Conservation (phyloP, 2,329 filamentous ascomycete genomes). For the Fusarium sp. region DNA sequence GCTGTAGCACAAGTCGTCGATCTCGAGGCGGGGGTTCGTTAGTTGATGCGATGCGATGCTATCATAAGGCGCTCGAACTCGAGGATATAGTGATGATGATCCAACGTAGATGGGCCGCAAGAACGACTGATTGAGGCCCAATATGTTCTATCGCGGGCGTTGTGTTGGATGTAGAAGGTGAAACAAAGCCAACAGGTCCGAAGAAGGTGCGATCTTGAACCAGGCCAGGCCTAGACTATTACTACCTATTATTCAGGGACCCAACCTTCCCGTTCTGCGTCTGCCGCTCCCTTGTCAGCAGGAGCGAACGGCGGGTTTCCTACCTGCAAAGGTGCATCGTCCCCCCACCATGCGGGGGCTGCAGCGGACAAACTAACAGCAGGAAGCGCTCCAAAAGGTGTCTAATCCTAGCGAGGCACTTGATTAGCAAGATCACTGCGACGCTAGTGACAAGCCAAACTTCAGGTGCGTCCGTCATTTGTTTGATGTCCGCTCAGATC, state of each 20-base stretch:
- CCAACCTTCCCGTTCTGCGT: conserved; percentile 20
- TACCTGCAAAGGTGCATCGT: conserved; percentile 31
- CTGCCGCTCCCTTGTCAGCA: conserved; percentile 30
- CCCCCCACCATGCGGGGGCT: conserved; percentile 39
- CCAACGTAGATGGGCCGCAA: background rate
- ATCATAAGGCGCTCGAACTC: background rate
- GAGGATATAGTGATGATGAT: background rate
- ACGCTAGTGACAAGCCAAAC: conserved; percentile 20
- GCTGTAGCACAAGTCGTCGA: conserved; percentile 17
- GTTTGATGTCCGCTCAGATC: conserved; percentile 17
- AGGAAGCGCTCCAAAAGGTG: conserved; percentile 20
- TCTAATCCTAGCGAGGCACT: conserved; percentile 36
- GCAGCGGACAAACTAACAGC: conserved; percentile 17
- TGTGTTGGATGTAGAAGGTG: conserved; percentile 29
- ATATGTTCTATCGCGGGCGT: conserved; percentile 7
- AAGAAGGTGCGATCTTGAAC: conserved; percentile 23
- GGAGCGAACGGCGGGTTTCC: conserved; percentile 17
- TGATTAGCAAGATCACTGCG: conserved; percentile 32
- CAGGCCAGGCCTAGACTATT: conserved; percentile 13
- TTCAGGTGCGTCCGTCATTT: background rate
- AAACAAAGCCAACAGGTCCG: conserved; percentile 14
- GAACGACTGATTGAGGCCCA: background rate
- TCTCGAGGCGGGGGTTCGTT: background rate
- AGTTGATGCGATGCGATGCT: background rate
- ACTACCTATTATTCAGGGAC: conserved; percentile 30